phyloP scores from a whole-genome alignment of 441 rosid species.

The Gossypium gossypioides region DNA sequence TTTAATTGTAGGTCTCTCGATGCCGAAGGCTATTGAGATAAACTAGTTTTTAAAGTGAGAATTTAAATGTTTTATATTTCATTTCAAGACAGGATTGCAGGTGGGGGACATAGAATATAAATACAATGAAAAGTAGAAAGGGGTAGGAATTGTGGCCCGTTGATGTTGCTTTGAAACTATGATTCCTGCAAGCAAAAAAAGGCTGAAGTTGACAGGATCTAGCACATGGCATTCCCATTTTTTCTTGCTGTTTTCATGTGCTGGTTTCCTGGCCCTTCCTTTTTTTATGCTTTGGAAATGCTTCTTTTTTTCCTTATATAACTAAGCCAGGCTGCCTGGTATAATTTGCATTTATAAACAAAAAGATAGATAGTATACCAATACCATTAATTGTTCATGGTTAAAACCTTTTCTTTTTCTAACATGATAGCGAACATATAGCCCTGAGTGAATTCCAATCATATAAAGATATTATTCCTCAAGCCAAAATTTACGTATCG shows the following conservation, averaged over 20 bases:
- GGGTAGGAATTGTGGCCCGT: background rate
- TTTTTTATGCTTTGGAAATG: too few relatives aligned
- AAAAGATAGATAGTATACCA: background rate
- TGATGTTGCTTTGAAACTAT: background rate
- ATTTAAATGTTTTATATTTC: background rate
- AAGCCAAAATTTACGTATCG: background rate
- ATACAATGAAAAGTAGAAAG: background rate
- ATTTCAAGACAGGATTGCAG: too few relatives aligned
- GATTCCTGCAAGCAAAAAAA: background rate
- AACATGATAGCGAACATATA: background rate
- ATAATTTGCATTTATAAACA: too few relatives aligned
- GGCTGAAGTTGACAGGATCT: background rate
- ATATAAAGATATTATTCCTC: background rate
- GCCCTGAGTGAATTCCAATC: background rate
- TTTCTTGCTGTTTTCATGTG: background rate
- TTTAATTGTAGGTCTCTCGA: background rate
- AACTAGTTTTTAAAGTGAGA: background rate
- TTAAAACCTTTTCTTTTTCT: background rate
- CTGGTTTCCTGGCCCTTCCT: background rate
- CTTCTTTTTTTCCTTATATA: background rate
- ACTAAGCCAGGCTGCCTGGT: background rate
- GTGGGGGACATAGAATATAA: background rate
- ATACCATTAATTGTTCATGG: background rate
- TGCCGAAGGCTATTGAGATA: constrained; percentile 11
- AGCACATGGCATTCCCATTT: background rate